Conservation (phyloP, 1,284 basidiomycete species). For the Naganishia sp. region DNA sequence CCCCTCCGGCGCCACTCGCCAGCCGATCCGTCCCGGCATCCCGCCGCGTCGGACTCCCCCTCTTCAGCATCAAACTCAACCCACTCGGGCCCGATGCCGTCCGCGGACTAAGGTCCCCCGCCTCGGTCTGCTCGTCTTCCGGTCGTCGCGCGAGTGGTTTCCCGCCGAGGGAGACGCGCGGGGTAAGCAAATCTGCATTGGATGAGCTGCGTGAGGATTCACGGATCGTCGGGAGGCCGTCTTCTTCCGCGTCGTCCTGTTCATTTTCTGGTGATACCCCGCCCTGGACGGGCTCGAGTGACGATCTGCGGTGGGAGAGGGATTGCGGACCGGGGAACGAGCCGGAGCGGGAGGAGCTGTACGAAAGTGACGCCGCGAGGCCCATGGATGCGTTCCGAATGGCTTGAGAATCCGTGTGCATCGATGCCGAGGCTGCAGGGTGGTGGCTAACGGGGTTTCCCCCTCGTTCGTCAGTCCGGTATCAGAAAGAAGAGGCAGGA, state of each 20-base stretch:
- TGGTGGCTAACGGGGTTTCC: neutral
- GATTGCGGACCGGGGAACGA: neutral
- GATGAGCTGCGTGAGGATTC: slow-evolving; percentile 6
- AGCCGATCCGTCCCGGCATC: neutral
- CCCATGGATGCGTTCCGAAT: slow-evolving; percentile 27
- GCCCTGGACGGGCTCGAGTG: neutral
- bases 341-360: slow-evolving; percentile 15
- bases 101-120: neutral
- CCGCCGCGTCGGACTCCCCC: neutral
- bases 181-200: neutral
- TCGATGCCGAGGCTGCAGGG: slow-evolving; percentile 5
- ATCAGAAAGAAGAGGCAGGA: too few species aligned
- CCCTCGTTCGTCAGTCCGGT: too few species aligned
- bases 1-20: slow-evolving; percentile 5
- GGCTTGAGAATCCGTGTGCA: slow-evolving; percentile 1
- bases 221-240: slow-evolving; percentile 11
- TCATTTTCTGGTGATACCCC: neutral
- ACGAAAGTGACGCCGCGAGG: slow-evolving; percentile 14
- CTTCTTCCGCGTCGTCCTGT: neutral
- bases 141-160: slow-evolving; percentile 5
- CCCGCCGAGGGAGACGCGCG: neutral
- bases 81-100: slow-evolving; percentile 4
- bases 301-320: neutral
- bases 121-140: neutral
- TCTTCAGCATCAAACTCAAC: slow-evolving; percentile 13